Evolutionary conservation across 2,329 filamentous ascomycete species (phyloP).

Genomic region (Epichloe elymi): DNA sequence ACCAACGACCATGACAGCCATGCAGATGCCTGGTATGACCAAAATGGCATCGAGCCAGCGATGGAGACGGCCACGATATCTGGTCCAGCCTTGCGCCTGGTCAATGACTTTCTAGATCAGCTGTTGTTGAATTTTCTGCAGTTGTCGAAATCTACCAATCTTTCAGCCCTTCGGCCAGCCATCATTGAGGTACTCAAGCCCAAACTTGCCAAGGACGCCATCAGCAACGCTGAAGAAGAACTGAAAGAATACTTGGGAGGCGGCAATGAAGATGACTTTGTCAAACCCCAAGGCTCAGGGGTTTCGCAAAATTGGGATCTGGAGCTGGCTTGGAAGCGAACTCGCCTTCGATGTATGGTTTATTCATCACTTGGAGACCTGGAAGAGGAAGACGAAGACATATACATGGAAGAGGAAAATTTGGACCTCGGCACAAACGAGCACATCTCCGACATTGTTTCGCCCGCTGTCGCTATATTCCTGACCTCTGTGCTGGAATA

Average conservation of each 20-base stretch:
- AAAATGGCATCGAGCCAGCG: slow-evolving; percentile 51
- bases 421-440: slow-evolving; percentile 46
- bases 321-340: slow-evolving; percentile 89
- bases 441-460: slow-evolving; percentile 55
- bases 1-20: slow-evolving; percentile 75
- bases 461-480: slow-evolving; percentile 88
- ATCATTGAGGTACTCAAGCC: slow-evolving; percentile 80
- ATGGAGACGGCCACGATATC: slow-evolving; percentile 62
- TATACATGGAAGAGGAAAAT: slow-evolving; percentile 69
- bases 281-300: slow-evolving; percentile 38
- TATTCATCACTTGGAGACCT: slow-evolving; percentile 93
- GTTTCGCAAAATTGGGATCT: slow-evolving; percentile 60
- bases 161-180: slow-evolving; percentile 64
- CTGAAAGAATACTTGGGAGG: slow-evolving; percentile 76
- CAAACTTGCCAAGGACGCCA: slow-evolving; percentile 73
- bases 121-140: slow-evolving; percentile 84
- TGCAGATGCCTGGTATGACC: slow-evolving; percentile 55
- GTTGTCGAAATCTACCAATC: slow-evolving; percentile 61
- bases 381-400: slow-evolving; percentile 95
- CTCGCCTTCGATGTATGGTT: slow-evolving; percentile 89
- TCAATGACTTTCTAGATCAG: slow-evolving; percentile 91
- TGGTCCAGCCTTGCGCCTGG: slow-evolving; percentile 55
- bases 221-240: slow-evolving; percentile 74
- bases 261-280: slow-evolving; percentile 59
- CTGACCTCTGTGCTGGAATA: slow-evolving; percentile 89